Evolutionary conservation across 768 basidiomycete genomes (phyloP).

Genomic region (Phylloporus sp.): DNA sequence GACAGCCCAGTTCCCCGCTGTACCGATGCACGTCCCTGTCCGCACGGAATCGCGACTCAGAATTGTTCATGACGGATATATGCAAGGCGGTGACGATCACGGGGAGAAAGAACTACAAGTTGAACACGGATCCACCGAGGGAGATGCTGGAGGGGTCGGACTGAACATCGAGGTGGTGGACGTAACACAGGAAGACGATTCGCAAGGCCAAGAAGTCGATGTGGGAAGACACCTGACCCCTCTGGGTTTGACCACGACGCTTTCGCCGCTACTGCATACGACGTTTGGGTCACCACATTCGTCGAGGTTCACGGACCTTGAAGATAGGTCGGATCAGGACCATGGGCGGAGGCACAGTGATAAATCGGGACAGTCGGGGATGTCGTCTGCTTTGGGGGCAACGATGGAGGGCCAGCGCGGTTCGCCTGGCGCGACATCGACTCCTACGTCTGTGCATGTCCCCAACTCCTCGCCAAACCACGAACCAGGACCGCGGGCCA

Average conservation of each 20-base stretch:
- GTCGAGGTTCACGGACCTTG: conserved; percentile 27
- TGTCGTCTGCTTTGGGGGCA: conserved; percentile 15
- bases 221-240: conserved; percentile 1
- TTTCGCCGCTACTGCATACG: conserved; percentile 40
- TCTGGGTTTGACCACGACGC: conserved; percentile 3
- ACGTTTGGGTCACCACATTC: conserved; percentile 40
- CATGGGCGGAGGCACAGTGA: conserved; percentile 15
- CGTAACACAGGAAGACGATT: conserved; percentile 9
- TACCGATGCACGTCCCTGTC: conserved; percentile 28
- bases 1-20: conserved; percentile 30
- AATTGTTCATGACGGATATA: conserved; percentile 26
- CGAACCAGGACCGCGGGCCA: conserved; percentile 3
- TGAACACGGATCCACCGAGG: conserved; percentile 20
- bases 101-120: conserved; percentile 16
- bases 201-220: conserved; percentile 8
- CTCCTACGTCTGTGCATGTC: background rate
- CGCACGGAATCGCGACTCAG: conserved; percentile 31
- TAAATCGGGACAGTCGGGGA: conserved; percentile 16
- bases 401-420: conserved; percentile 13
- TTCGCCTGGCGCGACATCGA: background rate
- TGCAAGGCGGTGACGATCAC: conserved; percentile 17
- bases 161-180: conserved; percentile 15
- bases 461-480: background rate
- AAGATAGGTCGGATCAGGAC: conserved; percentile 27
- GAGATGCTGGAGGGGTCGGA: background rate